Conservation (phyloP, 2,329 filamentous ascomycete genomes). For the Penicillium sp. region DNA sequence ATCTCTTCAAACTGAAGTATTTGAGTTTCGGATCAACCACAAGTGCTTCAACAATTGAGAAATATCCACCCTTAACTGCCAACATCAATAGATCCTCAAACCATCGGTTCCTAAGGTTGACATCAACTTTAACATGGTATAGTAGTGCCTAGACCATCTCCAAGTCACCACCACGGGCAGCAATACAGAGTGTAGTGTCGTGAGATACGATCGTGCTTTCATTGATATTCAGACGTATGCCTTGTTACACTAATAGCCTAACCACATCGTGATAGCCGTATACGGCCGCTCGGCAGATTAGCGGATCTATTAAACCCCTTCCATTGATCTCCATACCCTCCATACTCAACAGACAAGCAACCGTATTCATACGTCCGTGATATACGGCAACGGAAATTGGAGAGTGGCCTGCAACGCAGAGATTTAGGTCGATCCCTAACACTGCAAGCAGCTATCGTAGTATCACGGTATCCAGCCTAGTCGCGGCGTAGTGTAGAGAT, state of each 20-base stretch:
- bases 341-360: neutral
- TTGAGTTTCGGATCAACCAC: neutral
- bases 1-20: neutral
- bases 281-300: neutral
- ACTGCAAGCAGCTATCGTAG: neutral
- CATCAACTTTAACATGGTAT: neutral
- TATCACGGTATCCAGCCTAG: neutral
- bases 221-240: neutral
- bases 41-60: neutral
- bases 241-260: neutral
- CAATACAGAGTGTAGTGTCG: neutral
- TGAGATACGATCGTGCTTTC: neutral
- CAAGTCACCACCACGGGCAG: neutral
- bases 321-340: neutral
- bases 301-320: neutral
- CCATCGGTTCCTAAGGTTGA: neutral
- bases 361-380: neutral
- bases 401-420: neutral
- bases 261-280: neutral
- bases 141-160: neutral
- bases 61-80: neutral
- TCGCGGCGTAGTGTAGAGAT: slow-evolving; percentile 6
- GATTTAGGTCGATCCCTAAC: neutral
- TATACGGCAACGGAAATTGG: neutral
- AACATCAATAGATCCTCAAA: neutral